Conservation (phyloP, 2,329 filamentous ascomycete genomes). For the Aspergillus sojae region DNA sequence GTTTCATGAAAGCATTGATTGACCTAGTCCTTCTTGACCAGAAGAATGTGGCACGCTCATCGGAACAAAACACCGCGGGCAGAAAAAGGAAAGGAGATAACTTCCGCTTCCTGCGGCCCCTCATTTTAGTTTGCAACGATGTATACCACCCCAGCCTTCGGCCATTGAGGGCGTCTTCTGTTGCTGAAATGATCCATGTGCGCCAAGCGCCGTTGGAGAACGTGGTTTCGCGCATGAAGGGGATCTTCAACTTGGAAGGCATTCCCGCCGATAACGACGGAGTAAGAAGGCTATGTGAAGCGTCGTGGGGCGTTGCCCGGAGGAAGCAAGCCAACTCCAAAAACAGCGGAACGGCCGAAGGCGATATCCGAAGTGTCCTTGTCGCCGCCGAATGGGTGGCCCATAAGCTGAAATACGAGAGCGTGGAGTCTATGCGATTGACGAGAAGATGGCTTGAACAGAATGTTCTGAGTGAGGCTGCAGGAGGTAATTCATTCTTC, state of each 20-base stretch:
- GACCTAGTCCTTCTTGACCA: conserved; percentile 86
- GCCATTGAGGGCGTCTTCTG: conserved; percentile 77
- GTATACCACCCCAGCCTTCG: conserved; percentile 89
- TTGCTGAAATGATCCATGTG: conserved; percentile 90
- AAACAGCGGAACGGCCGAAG: conserved; percentile 48
- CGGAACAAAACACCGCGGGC: conserved; percentile 27
- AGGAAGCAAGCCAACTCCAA: conserved; percentile 56
- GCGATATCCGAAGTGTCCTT: conserved; percentile 65
- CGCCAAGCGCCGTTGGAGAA: conserved; percentile 86
- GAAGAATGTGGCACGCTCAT: conserved; percentile 63
- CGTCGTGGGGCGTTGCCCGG: conserved; percentile 65
- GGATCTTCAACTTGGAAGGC: conserved; percentile 84
- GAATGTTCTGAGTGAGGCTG: conserved; percentile 55
- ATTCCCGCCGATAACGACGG: conserved; percentile 88
- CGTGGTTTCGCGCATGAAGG: conserved; percentile 77
- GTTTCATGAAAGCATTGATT: conserved; percentile 92
- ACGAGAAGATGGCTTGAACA: conserved; percentile 64
- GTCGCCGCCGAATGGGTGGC: conserved; percentile 69
- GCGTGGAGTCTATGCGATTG: conserved; percentile 44
- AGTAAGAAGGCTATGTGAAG: conserved; percentile 71
- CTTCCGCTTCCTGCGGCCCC: conserved; percentile 81
- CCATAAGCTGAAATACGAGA: conserved; percentile 56
- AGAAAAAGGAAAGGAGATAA: conserved; percentile 74
- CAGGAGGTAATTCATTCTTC: conserved; percentile 56
- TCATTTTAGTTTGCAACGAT: conserved; percentile 96